These are phyloP conservation scores for Aspergillus hancockii DNA, from an alignment of 495 filamentous ascomycete species.

Conservation along the genomic window DNA sequence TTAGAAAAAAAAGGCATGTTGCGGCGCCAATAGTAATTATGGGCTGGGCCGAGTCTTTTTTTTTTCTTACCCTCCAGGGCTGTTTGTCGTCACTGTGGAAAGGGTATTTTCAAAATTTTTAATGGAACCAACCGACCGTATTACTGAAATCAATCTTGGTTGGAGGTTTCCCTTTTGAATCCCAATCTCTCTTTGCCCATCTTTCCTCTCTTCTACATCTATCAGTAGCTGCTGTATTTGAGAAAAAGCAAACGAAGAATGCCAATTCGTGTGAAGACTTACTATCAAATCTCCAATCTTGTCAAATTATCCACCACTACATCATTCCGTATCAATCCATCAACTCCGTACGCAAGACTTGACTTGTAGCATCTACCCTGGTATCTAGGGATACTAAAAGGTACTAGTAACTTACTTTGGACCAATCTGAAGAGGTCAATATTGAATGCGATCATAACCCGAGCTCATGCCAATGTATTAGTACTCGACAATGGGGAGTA, in stretches of 20 bases:
- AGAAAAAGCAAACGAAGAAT: too few relatives aligned
- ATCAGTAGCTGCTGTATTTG: too few relatives aligned
- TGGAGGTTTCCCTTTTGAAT: background rate
- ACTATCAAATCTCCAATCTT: too few relatives aligned
- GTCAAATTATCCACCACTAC: too few relatives aligned
- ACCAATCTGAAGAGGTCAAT: constrained; percentile 14
- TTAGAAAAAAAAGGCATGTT: background rate
- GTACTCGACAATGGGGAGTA: too few relatives aligned
- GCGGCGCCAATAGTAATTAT: background rate
- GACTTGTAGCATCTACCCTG: background rate
- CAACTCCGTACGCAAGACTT: too few relatives aligned
- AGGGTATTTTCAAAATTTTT: background rate
- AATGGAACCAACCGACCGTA: background rate
- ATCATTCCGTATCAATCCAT: too few relatives aligned
- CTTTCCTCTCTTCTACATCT: background rate
- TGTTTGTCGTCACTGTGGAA: constrained; percentile 5
- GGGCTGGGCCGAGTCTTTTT: constrained; percentile 12
- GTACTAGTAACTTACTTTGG: background rate
- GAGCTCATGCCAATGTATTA: too few relatives aligned
- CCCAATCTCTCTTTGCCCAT: background rate
- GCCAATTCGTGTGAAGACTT: too few relatives aligned
- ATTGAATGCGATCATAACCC: background rate
- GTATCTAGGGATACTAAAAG: background rate
- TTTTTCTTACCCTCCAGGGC: constrained; percentile 1
- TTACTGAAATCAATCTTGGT: background rate